These are phyloP conservation scores for Polygonum aviculare DNA, from an alignment of 148 eudicot genomes.

Conservation along the genomic window DNA sequence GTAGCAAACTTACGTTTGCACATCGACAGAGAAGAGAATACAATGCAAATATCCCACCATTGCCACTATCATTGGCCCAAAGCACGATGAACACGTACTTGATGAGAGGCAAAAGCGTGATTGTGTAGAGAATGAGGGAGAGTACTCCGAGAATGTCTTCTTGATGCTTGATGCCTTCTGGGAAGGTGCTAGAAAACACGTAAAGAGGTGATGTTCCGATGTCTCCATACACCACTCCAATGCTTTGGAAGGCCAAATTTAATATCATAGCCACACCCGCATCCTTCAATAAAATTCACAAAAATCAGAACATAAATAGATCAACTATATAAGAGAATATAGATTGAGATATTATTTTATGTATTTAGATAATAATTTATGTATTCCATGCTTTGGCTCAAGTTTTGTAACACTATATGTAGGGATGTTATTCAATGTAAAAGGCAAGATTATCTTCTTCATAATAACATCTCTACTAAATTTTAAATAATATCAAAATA, in stretches of 20 bases:
- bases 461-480: too few relatives aligned
- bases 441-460: too few relatives aligned
- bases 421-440: too few relatives aligned
- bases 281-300: constrained; percentile 1
- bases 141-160: constrained; percentile 32
- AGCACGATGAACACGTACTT: constrained; percentile 41
- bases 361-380: background rate
- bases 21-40: constrained; percentile 42
- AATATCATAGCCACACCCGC: constrained; percentile 22
- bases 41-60: constrained; percentile 51
- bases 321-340: too few relatives aligned
- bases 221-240: constrained; percentile 37
- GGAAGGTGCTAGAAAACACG: constrained; percentile 32
- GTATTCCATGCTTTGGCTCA: too few relatives aligned
- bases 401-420: too few relatives aligned
- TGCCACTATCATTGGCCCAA: constrained; percentile 33
- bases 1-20: constrained; percentile 41
- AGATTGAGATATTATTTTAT: too few relatives aligned
- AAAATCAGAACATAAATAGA: background rate
- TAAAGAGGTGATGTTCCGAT: constrained; percentile 39
- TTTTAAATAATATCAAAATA: too few relatives aligned
- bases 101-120: constrained; percentile 35
- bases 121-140: constrained; percentile 31
- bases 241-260: constrained; percentile 33
- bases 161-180: constrained; percentile 20